Evolutionary conservation across 2,329 filamentous ascomycete species (phyloP), one percentile per base, ranked within the genome.

Genomic region (Aspergillus sojae): DNA sequence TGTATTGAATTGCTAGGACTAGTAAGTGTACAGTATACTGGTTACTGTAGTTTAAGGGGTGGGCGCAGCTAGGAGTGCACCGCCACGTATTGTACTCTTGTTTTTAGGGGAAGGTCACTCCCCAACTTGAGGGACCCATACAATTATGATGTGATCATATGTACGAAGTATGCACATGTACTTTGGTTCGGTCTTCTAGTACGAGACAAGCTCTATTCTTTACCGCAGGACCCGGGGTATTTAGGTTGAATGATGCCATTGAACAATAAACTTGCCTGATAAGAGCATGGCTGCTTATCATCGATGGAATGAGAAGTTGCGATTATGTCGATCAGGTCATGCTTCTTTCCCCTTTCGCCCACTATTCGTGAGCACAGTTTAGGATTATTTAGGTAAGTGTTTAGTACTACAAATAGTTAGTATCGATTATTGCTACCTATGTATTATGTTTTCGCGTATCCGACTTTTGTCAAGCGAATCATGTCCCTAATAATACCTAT

Each of bases 31-130:
- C 14, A 10, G 9, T 32, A 32, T 28, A 3, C 19, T n/a, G 39
- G 39, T 41, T 19, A 41, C 16, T 1, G 16, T 41, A 26, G 6
- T 12, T 36, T 41, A 55, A 39, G 52, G 52, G 52, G 39, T n/a
- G 39, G 39, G 32, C 30, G 32, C 32, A 54, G 14, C 16, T 53
- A 57, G 30, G n/a, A 26, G 43, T 19, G 64, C 64, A 65, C 64
- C 64, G 64, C 64, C 61, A 65, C 58, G 43, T 64, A 59, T 39
- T 53, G 16, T 57, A 28, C 26, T 23, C 36, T 39, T 54, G 19
- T 54, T 39, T 39, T 54, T 34, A 19, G 32, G 32, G 52, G n/a
- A 36, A 19, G 5, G 14, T 21, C 21, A 19, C 52, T 0, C 52
- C n/a, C 34, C 43, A 23, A 36, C 26, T 5, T 28, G 26, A 28